A percentile compares a stretch with the other conserved stretches of the same genome.
Conservation (phyloP, 176 grass and related monocot species). For the Pharus latifolius region DNA sequence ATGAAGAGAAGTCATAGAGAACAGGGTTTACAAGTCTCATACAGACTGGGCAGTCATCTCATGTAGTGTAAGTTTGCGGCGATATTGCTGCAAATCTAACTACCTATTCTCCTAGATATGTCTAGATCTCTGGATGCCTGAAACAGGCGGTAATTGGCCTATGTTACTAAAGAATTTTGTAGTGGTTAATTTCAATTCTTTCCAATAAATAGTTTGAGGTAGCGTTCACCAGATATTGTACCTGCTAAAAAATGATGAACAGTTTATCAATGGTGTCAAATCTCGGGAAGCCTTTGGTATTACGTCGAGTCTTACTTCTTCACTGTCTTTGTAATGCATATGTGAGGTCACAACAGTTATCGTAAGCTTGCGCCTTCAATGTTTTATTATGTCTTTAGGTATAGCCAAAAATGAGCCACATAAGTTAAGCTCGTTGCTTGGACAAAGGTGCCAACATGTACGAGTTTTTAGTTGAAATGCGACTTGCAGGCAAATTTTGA, state of each 20-base stretch:
- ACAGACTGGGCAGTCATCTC: slow-evolving; percentile 11
- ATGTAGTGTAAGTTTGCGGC: slow-evolving; percentile 1
- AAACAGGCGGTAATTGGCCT: not conserved
- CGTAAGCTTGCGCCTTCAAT: not conserved
- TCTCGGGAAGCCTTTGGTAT: not conserved
- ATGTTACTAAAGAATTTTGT: slow-evolving; percentile 49
- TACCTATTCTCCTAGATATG: not conserved
- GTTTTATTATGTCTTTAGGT: too few species aligned
- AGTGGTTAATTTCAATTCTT: slow-evolving; percentile 36
- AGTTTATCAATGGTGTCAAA: not conserved
- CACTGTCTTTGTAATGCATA: too few species aligned
- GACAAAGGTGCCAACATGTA: too few species aligned
- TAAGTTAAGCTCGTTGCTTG: too few species aligned
- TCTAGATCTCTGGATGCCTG: not conserved
- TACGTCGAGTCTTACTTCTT: not conserved
- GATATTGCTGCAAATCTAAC: not conserved
- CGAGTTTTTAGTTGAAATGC: too few species aligned
- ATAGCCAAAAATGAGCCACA: too few species aligned
- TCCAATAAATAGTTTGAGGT: slow-evolving; percentile 16
- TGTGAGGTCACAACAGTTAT: too few species aligned
- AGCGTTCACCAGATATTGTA: not conserved
- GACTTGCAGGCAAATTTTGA: too few species aligned
- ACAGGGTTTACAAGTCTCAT: not conserved
- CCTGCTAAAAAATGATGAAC: not conserved
- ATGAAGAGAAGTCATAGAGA: slow-evolving; percentile 70